Base-by-base conservation (phyloP, 495 filamentous ascomycete genomes). In the Xylaria castorea region DNA sequence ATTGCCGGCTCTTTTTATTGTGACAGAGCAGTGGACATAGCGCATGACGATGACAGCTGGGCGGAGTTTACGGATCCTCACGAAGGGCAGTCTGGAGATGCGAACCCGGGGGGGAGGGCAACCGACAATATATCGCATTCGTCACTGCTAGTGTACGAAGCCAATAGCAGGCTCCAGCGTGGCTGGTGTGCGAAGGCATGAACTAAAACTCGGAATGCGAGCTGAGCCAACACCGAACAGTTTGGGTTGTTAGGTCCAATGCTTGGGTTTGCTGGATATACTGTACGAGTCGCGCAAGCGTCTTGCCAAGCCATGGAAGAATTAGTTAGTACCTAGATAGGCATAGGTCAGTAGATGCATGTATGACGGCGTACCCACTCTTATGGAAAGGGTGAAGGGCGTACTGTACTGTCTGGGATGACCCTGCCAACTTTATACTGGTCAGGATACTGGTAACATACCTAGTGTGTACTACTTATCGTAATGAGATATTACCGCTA, bases 241-340 rank as follows among this genome's bases (percentile, higher is more conserved):
- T 5, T 40, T 40, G 8, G 58, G n/a, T 34, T 27, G 9, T 30
- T 30, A 44, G 38, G 9, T 1, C 36, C 18, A 38, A 30, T 61
- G 7, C 61, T 44, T 64, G 38, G 36, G 22, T 50, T 22, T 44
- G 36, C 61, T 44, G 9, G n/a, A 30, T 44, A n/a, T 42, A 22
- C 14, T 44, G 36, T 42, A 22, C 14, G 61, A 64, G 61, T 64
- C 61, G 61, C 27, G 60, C 61, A 64, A 64, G 38, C 61, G 61
- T 42, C 36, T 16, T 44, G 61, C 61, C 61, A 64, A 64, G 61
- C 61, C n/a, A 22, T 61, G 38, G 58, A 32, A 18, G 27, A n/a
- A n/a, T n/a, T n/a, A n/a, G n/a, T n/a, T 12, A 22, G 58, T 36
- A 2, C 58, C 58, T 20, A 38, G 58, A 7, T 61, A 61, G 58